Percentiles rank a stretch among this genome's conserved stretches.
These are phyloP conservation scores for Daldinia concentrica DNA, from an alignment of 495 filamentous ascomycete genomes.

Conservation along the genomic window DNA sequence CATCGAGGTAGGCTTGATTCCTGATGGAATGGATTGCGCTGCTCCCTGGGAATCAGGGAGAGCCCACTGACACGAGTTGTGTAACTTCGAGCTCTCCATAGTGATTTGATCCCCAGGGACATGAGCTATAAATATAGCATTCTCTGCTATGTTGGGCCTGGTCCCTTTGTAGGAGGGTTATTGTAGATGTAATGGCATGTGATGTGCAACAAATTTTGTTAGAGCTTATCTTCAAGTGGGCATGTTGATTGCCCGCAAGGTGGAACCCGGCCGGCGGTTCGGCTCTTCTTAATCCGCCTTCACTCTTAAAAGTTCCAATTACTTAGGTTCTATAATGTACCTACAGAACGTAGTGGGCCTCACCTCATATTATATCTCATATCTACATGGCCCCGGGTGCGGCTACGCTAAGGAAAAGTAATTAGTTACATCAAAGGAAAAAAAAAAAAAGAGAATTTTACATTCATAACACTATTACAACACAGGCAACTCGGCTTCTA, in stretches of 20 bases:
- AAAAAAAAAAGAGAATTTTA: background rate
- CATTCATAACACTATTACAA: background rate
- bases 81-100: slow-evolving; percentile 48
- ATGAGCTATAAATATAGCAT: slow-evolving; percentile 53
- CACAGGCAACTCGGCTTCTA: background rate
- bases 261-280: slow-evolving; percentile 1
- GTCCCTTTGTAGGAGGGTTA: slow-evolving; percentile 6
- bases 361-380: background rate
- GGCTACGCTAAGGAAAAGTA: background rate
- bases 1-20: slow-evolving; percentile 21
- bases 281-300: slow-evolving; percentile 10
- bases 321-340: background rate
- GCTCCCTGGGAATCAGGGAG: slow-evolving; percentile 50
- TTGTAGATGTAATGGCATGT: background rate
- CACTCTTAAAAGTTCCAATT: background rate
- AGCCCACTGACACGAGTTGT: slow-evolving; percentile 35
- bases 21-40: slow-evolving; percentile 18
- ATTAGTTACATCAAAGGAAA: background rate
- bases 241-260: background rate
- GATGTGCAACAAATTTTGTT: slow-evolving; percentile 12
- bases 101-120: slow-evolving; percentile 53
- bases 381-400: background rate
- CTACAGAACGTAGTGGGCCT: background rate
- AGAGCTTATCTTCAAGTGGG: slow-evolving; percentile 13
- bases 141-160: slow-evolving; percentile 8